Base-by-base conservation (phyloP, 768 basidiomycete species). In the Guyanaporus albipodus region DNA sequence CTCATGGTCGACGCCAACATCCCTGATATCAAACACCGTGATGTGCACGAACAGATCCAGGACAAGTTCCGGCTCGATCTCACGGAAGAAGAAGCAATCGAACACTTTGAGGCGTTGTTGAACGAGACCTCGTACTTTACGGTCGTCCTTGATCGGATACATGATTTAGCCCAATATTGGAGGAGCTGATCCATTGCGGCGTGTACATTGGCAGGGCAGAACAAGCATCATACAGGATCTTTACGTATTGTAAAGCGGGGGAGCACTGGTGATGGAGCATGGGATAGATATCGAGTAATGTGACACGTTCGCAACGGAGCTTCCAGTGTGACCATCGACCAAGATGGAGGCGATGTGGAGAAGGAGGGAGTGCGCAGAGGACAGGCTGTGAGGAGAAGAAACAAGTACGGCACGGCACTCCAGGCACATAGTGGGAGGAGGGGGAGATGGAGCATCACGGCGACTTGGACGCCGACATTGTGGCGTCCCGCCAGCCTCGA, bases 1-100 rank as follows among this genome's bases (percentile, higher is more conserved):
- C 78, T 99, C 42, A 98, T 98, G 96, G 86, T 93, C 8, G 93
- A 97, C 55, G 94, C 93, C 4, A 94, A 95, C 56, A 95, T 99
- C 37, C 93, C 93, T 12, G 95, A 98, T 60, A 95, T 99, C 76
- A 92, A 93, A 64, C 85, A 87, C 54, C 84, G 86, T 15, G 85
- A 88, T 58, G 87, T 90, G 3, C 84, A 87, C 57, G 84, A 85
- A 54, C 84, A 96, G 69, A 83, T 99, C 21, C 91, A 96, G 57
- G 95, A 97, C 60, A 98, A 97, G 70, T 99, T 99, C 70, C 77
- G 92, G 50, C 70, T 97, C 41, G 91, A 96, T 64, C 74, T 98
- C 32, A 90, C 88, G 6, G 95, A 98, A 66, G 94, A 96, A 66
- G 90, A 96, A 63, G 95, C 96, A 3, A 93, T 97, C 68, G 92